phyloP scores from a whole-genome alignment of 2,329 filamentous ascomycete species.

The Botrytis galanthina region DNA sequence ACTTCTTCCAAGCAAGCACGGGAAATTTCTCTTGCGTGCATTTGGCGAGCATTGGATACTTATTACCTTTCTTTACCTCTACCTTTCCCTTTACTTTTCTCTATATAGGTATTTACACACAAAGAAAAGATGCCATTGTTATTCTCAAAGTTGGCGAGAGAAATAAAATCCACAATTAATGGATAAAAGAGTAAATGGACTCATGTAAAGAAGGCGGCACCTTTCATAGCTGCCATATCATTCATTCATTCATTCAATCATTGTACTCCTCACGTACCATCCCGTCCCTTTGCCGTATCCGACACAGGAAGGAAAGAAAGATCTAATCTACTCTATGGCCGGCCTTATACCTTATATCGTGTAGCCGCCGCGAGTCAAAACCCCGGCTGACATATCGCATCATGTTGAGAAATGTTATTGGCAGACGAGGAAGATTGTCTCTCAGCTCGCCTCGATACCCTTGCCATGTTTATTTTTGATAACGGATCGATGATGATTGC shows the following conservation, averaged over 20 bases:
- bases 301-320: slow-evolving; percentile 5
- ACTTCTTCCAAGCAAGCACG: background rate
- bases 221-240: slow-evolving; percentile 5
- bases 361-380: background rate
- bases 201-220: background rate
- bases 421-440: background rate
- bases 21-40: background rate
- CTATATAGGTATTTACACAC: no score
- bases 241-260: background rate
- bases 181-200: background rate
- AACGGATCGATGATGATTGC: background rate
- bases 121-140: background rate
- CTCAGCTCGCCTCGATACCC: background rate
- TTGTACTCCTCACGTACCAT: background rate
- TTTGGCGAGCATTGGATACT: background rate
- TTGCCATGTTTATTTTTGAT: background rate
- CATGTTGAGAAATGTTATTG: background rate
- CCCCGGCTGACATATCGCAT: background rate
- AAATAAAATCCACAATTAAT: background rate
- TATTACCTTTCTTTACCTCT: background rate
- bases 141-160: background rate
- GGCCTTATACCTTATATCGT: background rate
- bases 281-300: background rate
- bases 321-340: slow-evolving; percentile 8
- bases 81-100: no score